Evolutionary conservation across 257 asterid species (phyloP), one percentile per base, ranked within the genome.

Genomic region (Solanum pimpinellifolium): DNA sequence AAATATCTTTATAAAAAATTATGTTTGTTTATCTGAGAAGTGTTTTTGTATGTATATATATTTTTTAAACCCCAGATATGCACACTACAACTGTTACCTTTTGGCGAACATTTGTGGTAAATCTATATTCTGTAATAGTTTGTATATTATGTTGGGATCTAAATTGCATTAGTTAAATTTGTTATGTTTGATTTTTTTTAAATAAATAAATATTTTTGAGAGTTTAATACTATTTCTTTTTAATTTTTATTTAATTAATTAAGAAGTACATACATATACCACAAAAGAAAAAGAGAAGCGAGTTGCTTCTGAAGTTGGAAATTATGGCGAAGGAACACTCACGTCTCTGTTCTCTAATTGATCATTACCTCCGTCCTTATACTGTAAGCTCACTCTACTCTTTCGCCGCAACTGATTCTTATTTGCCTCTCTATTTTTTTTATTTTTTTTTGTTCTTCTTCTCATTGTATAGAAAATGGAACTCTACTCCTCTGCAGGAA

Each of bases 261-360:
- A 7, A 59, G 25, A 20, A 20, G 66, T 21, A 20, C 66, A 59
- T 21, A 56, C 12, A 56, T 49, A 52, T 52, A 52, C n/a, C n/a
- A 18, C 65, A 56, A 25, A 65, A 65, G 72, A 65, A 65, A 41
- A 52, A 52, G 62, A 52, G 62, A 52, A 52, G 62, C 65, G 25
- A 70, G 18, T 56, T 18, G 4, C 20, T 56, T 56, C n/a, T 18
- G 65, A 56, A 56, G n/a, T 56, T 56, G 11, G n/a, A 56, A 56
- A 31, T 31, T 29, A 80, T 49, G 85, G 29, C 44, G 42, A 81
- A 92, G 3, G 90, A 89, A 56, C 86, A 88, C 82, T 39, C 88
- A 52, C 92, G 93, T 60, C 92, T 96, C 85, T 90, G 94, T 90
- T 88, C 89, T 73, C 90, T 93, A 31, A 72, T 93, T 72, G 88